Base-by-base conservation (phyloP, 1,284 basidiomycete genomes). In the Gymnopus androsaceus region DNA sequence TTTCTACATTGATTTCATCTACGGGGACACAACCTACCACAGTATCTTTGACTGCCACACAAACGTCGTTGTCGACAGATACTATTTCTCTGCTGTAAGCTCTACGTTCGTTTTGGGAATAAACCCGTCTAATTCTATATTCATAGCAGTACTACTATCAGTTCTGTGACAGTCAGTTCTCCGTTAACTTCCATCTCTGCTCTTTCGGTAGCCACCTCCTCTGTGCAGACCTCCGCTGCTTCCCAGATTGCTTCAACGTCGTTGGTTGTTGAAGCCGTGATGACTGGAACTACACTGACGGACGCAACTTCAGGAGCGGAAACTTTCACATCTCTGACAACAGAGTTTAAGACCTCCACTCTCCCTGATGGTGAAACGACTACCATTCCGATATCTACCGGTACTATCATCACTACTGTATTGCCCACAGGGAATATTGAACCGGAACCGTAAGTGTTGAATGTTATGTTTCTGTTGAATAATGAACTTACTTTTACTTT, bases 261-360 rank as follows among this genome's bases (percentile, higher is more conserved):
- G 11, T 8, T 33, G 8, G 15, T 38, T 30, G 27, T 50, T 17
- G 48, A 25, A 38, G 48, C 14, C 14, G 25, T 50, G 30, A 38
- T 50, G 25, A 50, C 48, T 23, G 48, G 15, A 14, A 37, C 48
- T 0, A 91, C 92, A 2, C 75, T 92, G 56, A 75, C 83, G 2
- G 74, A 73, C 25, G 81, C 78, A 15, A 59, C 92, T 15, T 74
- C 68, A 4, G 85, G 81, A 1, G 64, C 92, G 38, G 85, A 84
- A 64, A 64, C 75, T 1, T 92, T 91, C 72, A 79, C 82, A 62
- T 80, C 25, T 17, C 27, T 55, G 23, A 54, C 57, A 4, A 55
- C 52, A 3, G 52, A 51, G 36, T 58, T 55, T 28, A 34, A 27
- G 0, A 57, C 56, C 15, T 42, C 46, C 3, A 57, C 56, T 2